Base-by-base conservation (phyloP, 108 stramenopile genomes). In the Stephanodiscus triporus region DNA sequence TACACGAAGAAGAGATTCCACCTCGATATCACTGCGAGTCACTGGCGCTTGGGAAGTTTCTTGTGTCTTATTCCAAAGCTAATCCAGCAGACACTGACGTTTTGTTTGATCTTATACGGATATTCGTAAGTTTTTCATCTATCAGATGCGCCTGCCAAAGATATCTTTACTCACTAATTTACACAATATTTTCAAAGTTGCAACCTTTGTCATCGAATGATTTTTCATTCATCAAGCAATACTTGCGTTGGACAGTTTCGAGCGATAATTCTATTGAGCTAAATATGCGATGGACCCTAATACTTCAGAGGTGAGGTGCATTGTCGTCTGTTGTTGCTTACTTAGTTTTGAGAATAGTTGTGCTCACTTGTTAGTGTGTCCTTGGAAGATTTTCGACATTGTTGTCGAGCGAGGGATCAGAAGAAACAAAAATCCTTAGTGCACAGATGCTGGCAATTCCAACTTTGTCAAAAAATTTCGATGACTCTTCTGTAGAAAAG, bases 91-190 rank as follows among this genome's bases (percentile, higher is more conserved):
- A 94, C 67, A 82, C 91, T 7, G 93, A 94, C 73, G 80, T 93
- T 9, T 77, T 96, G 26, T 96, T 96, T 76, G 95, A 96, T 66
- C 67, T 96, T 68, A 81, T 93, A 23, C 66, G 91, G 10, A 85
- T 94, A 38, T 94, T 91, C 57, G 36, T 36, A 36, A 36, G 36
- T 36, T 36, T 36, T n/a, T n/a, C n/a, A n/a, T n/a, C n/a, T n/a
- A n/a, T n/a, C n/a, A n/a, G n/a, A n/a, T n/a, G n/a, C n/a, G n/a
- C n/a, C n/a, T n/a, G n/a, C n/a, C n/a, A n/a, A n/a, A n/a, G n/a
- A n/a, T n/a, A n/a, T n/a, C n/a, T n/a, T n/a, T n/a, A n/a, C n/a
- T n/a, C n/a, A n/a, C n/a, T n/a, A n/a, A n/a, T n/a, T n/a, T 36
- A 36, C 36, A 36, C 36, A 36, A 36, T 7, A 4, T 36, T 36